Base-by-base conservation (phyloP, 805 yeast species). In the Candida orba region DNA sequence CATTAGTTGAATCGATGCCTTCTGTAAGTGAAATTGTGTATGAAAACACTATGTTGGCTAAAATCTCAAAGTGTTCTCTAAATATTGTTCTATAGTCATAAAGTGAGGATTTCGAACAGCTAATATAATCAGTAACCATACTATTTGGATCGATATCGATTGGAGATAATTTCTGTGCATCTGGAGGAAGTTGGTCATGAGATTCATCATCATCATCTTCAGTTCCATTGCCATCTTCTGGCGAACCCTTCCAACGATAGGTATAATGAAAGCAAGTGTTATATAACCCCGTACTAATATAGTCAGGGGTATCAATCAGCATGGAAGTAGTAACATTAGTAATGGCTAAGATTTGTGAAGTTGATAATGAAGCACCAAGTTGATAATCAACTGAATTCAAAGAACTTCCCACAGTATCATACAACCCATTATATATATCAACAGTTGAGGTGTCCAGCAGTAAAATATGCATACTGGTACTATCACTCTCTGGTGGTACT, bases 351-450 rank as follows among this genome's bases (percentile, higher is more conserved):
- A 47, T 45, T 34, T 47, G 51, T 6, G 51, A 45, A 5, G 51
- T 36, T 20, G 45, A 40, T 18, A 49, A 36, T 3, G 62, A 65
- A 14, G 58, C 51, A 2, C 56, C 56, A 24, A 54, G 57, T 4
- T 51, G 46, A 22, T 48, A 44, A 17, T 50, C 49, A 15, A 58
- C 47, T 15, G 59, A 46, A n/a, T 65, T 68, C 13, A 45, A 37
- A 2, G 66, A 55, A 17, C 50, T 54, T 37, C 75, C 57, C 42
- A 75, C 57, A 6, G 72, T 64, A 22, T 67, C 57, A 51, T 75
- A 78, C 8, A 79, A 57, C 1, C 84, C 85, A 17, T 61, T 52
- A 1, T 79, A 71, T 17, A 79, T 73, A 46, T 76, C 78, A 7
- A 70, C 58, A 50, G 74, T 79, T 4, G 73, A 67, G 45, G 79